Percentiles rank a stretch among this genome's conserved stretches.
These are phyloP conservation scores for Neonectria coccinea DNA, from an alignment of 2,329 filamentous ascomycete genomes.

Conservation along the genomic window DNA sequence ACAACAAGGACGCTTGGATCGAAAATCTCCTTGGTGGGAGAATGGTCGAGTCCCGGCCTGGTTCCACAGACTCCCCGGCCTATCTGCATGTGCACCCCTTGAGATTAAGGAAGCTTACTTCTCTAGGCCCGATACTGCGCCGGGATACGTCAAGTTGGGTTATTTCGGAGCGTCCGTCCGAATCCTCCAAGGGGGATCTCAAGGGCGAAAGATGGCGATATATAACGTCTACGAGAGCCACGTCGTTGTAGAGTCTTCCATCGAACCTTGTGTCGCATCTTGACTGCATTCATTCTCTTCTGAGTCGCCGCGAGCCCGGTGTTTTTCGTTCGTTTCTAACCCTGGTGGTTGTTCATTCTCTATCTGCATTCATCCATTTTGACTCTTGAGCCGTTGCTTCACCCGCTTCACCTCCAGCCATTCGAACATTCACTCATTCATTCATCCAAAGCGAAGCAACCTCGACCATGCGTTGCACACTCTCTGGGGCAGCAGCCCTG, in stretches of 20 bases:
- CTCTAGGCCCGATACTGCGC: conserved; percentile 10
- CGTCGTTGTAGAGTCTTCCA: neutral
- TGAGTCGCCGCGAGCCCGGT: conserved; percentile 25
- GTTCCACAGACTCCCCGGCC: conserved; percentile 8
- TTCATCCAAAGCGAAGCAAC: neutral
- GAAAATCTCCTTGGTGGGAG: conserved; percentile 17
- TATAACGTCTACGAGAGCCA: conserved; percentile 20
- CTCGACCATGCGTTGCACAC: conserved; percentile 32
- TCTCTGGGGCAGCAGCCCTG: conserved; percentile 35
- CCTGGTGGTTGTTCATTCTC: conserved; percentile 40
- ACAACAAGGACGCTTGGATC: conserved; percentile 8
- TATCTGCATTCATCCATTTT: conserved; percentile 24
- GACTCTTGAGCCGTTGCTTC: conserved; percentile 16
- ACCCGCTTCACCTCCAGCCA: neutral
- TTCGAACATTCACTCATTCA: neutral
- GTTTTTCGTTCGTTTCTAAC: conserved; percentile 22
- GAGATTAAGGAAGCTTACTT: conserved; percentile 35
- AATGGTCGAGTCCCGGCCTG: conserved; percentile 13
- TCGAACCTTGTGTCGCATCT: conserved; percentile 25
- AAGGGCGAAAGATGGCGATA: conserved; percentile 17
- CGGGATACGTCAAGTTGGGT: conserved; percentile 9
- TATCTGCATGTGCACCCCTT: conserved; percentile 15
- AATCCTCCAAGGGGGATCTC: neutral
- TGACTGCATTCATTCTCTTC: conserved; percentile 28
- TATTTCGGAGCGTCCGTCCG: neutral